Evolutionary conservation across 225 moss, liverwort and hornwort genomes (phyloP).

Genomic region (Neckera pumila): DNA sequence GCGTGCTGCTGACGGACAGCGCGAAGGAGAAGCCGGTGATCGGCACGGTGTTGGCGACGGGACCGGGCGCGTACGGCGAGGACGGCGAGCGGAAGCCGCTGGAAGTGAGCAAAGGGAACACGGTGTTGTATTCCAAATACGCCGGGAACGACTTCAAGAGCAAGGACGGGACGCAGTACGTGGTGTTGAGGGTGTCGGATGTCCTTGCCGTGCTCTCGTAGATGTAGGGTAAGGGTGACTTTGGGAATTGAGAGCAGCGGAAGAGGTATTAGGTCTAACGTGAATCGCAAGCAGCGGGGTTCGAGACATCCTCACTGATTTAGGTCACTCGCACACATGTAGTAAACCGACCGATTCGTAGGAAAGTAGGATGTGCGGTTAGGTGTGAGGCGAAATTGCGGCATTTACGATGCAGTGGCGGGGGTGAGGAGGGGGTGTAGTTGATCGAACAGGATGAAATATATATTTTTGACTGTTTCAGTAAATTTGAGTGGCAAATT

Average conservation of each 20-base stretch:
- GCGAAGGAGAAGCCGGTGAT: slow-evolving; percentile 96
- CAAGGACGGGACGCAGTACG: slow-evolving; percentile 69
- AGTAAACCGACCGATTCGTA: neutral
- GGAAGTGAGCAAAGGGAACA: slow-evolving; percentile 61
- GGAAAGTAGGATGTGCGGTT: neutral
- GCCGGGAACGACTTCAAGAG: slow-evolving; percentile 94
- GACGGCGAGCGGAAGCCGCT: slow-evolving; percentile 76
- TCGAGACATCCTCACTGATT: neutral
- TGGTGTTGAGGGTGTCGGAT: slow-evolving; percentile 71
- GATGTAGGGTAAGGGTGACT: neutral
- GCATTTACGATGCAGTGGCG: neutral
- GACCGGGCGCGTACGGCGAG: slow-evolving; percentile 67
- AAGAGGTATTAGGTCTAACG: neutral
- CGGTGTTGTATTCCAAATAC: slow-evolving; percentile 88
- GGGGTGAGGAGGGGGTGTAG: neutral
- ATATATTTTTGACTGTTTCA: neutral
- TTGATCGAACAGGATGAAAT: neutral
- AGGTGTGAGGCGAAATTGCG: neutral
- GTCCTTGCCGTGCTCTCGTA: slow-evolving; percentile 78
- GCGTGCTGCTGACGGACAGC: slow-evolving; percentile 86
- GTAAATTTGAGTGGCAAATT: neutral
- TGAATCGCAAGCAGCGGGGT: neutral
- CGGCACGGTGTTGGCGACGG: slow-evolving; percentile 67
- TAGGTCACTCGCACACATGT: neutral
- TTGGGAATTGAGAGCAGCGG: neutral